These are phyloP conservation scores for Dittrichia graveolens DNA, from an alignment of 129 eudicot genomes.

Conservation along the genomic window DNA sequence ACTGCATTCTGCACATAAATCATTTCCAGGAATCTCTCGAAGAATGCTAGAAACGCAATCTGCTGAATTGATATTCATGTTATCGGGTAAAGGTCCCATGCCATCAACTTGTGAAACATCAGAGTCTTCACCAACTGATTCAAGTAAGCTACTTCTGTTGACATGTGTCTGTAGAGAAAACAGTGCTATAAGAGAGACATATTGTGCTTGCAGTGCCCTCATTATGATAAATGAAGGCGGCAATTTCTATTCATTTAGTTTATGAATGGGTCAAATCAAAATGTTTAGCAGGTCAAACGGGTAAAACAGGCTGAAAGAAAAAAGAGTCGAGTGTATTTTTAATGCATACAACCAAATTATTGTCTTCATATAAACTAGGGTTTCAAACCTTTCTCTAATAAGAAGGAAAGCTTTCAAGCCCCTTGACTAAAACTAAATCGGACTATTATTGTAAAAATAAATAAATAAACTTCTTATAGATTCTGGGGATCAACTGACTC, in stretches of 20 bases:
- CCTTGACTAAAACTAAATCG: no score
- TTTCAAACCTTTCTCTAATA: no score
- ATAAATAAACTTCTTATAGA: no score
- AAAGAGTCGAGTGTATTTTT: no score
- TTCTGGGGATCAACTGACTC: no score
- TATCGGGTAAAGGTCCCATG: slow-evolving; percentile 38
- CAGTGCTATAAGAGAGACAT: neutral
- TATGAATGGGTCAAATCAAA: neutral
- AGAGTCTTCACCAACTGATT: slow-evolving; percentile 34
- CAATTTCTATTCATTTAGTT: neutral
- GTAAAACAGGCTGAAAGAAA: no score
- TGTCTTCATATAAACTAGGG: no score
- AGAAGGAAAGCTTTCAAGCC: no score
- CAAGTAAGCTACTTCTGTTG: slow-evolving; percentile 37
- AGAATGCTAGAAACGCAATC: slow-evolving; percentile 70
- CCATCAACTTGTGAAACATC: slow-evolving; percentile 36
- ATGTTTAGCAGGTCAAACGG: slow-evolving; percentile 7
- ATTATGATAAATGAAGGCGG: neutral
- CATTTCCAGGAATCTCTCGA: slow-evolving; percentile 84
- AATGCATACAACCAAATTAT: no score
- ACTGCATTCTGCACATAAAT: slow-evolving; percentile 87
- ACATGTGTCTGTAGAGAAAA: slow-evolving; percentile 50
- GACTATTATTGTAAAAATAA: no score
- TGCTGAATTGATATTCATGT: slow-evolving; percentile 42
- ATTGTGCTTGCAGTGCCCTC: neutral